Percentiles rank a stretch among this genome's conserved stretches.
Conservation (phyloP, 805 yeast species). For the Barnettozyma wickerhamii region DNA sequence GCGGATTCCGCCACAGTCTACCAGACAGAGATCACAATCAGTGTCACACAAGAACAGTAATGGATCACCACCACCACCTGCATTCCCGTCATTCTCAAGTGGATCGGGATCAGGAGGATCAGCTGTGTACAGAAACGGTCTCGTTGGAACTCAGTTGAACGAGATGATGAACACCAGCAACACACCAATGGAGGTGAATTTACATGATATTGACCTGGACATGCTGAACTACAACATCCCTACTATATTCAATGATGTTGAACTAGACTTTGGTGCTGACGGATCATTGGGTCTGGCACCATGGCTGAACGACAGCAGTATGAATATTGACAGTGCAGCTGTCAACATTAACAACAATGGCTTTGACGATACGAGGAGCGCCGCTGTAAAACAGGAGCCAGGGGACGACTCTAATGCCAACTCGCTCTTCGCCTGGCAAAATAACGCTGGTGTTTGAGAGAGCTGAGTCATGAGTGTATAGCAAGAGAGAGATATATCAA, state of each 20-base stretch:
- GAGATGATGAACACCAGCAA: constrained; percentile 3
- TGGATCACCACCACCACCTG: constrained; percentile 6
- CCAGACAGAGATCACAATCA: constrained; percentile 12
- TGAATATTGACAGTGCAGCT: too few relatives aligned
- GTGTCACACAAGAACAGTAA: constrained; percentile 10
- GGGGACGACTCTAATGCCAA: constrained; percentile 3
- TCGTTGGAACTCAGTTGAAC: too few relatives aligned
- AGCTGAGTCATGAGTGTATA: too few relatives aligned
- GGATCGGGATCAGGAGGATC: too few relatives aligned
- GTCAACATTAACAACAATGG: background rate
- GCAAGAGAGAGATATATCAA: too few relatives aligned
- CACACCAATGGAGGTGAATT: background rate
- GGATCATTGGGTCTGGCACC: constrained; percentile 77
- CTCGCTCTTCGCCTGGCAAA: constrained; percentile 26
- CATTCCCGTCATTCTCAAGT: too few relatives aligned
- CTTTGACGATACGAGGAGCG: too few relatives aligned
- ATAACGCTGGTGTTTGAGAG: constrained; percentile 5
- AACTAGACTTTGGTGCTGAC: constrained; percentile 70
- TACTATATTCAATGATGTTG: constrained; percentile 20
- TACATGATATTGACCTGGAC: constrained; percentile 9
- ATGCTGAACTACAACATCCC: constrained; percentile 10
- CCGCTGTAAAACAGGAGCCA: background rate
- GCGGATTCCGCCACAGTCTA: constrained; percentile 9
- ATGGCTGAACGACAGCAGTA: constrained; percentile 40
- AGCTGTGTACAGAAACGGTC: too few relatives aligned